A percentile compares a stretch with the other conserved stretches of the same genome.
Conservation (phyloP, 768 basidiomycete species). For the Austroboletus eburneus region DNA sequence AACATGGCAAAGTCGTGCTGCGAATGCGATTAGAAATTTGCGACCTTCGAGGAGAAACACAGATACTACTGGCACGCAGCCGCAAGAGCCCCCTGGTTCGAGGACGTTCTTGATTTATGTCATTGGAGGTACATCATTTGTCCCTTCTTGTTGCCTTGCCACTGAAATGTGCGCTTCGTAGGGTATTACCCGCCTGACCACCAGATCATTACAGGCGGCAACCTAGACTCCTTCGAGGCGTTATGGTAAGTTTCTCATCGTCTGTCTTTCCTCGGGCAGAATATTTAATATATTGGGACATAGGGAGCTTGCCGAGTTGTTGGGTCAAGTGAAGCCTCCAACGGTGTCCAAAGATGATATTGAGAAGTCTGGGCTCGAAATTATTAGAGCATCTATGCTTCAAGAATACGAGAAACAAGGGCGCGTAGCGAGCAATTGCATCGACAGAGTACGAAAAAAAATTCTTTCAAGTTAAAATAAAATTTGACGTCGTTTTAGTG, state of each 20-base stretch:
- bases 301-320: constrained; percentile 78
- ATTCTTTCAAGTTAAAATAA: no score
- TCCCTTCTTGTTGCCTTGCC: not conserved
- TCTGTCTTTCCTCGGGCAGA: not conserved
- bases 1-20: constrained; percentile 60
- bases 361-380: constrained; percentile 73
- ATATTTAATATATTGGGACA: not conserved
- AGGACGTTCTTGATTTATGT: constrained; percentile 89
- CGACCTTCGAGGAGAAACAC: constrained; percentile 34
- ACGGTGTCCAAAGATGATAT: constrained; percentile 84
- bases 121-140: constrained; percentile 57
- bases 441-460: constrained; percentile 75
- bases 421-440: constrained; percentile 70
- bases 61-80: constrained; percentile 18
- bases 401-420: constrained; percentile 54
- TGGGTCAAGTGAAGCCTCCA: constrained; percentile 79
- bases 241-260: constrained; percentile 49
- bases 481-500: constrained; percentile 47
- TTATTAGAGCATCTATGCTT: constrained; percentile 55
- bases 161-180: constrained; percentile 24
- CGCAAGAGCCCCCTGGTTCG: constrained; percentile 20
- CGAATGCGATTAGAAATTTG: constrained; percentile 56
- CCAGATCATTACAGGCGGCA: constrained; percentile 78
- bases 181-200: constrained; percentile 94
- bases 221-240: constrained; percentile 76